Percentiles rank a stretch among this genome's conserved stretches.
Evolutionary conservation across 768 basidiomycete genomes (phyloP).

Genomic region (Boletus pseudopeckii): DNA sequence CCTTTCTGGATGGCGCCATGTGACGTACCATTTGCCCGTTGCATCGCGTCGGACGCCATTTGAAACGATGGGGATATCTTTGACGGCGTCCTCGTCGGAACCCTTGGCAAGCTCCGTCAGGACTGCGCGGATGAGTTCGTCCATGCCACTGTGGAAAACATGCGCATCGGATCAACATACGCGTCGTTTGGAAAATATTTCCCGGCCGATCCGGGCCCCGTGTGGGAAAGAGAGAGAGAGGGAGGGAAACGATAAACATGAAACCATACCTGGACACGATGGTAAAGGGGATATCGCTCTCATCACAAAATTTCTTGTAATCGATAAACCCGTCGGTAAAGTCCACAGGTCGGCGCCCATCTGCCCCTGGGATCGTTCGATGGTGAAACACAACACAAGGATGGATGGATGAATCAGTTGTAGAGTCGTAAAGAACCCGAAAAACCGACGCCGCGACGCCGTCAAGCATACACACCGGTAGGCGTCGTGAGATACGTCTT

Average conservation of each 20-base stretch:
- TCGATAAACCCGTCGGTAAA: conserved; percentile 66
- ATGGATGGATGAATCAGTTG: background rate
- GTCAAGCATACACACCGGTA: conserved; percentile 34
- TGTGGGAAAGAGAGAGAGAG: conserved; percentile 4
- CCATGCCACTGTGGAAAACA: conserved; percentile 69
- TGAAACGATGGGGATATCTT: conserved; percentile 86
- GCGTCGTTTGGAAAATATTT: background rate
- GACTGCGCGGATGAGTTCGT: conserved; percentile 87
- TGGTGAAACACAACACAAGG: background rate
- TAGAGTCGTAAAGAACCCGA: background rate
- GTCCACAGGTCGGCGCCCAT: conserved; percentile 9
- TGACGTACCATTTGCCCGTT: conserved; percentile 65
- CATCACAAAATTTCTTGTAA: conserved; percentile 84
- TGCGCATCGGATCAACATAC: conserved; percentile 3
- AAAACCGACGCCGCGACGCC: background rate
- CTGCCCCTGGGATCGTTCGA: conserved; percentile 5
- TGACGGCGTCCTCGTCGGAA: conserved; percentile 51
- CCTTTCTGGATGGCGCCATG: conserved; percentile 88
- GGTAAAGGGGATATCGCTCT: conserved; percentile 78
- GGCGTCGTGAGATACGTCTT: conserved; percentile 70
- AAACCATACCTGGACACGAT: conserved; percentile 82
- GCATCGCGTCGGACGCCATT: conserved; percentile 80
- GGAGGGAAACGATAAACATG: background rate
- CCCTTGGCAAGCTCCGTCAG: conserved; percentile 69
- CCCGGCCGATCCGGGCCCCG: conserved; percentile 1